Evolutionary conservation across 2,329 filamentous ascomycete genomes (phyloP).

Genomic region (Teratosphaeria gauchensis): DNA sequence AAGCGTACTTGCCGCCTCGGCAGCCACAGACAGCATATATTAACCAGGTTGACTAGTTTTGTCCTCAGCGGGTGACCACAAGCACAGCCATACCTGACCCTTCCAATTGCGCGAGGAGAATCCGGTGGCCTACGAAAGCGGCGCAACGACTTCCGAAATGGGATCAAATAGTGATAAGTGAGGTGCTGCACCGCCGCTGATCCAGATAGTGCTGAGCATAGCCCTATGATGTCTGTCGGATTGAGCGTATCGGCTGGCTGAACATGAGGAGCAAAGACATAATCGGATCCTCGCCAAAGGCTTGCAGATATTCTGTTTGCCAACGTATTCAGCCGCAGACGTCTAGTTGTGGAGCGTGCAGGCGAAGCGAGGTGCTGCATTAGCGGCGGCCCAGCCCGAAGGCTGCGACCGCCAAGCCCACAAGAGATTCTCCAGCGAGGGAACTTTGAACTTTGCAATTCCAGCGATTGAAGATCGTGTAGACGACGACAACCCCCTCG

Average conservation of each 20-base stretch:
- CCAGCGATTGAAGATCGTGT: neutral
- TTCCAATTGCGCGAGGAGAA: neutral
- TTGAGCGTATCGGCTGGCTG: too few relatives aligned
- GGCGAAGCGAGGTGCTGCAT: neutral
- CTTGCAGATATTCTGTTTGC: too few relatives aligned
- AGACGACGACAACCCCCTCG: conserved; percentile 2
- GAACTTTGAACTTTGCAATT: neutral
- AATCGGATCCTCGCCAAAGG: too few relatives aligned
- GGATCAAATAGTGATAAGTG: neutral
- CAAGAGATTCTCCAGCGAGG: neutral
- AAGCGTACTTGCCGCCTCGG: neutral
- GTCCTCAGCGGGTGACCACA: neutral
- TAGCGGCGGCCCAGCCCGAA: neutral
- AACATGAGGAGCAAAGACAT: too few relatives aligned
- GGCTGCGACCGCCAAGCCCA: neutral
- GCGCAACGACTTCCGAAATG: neutral
- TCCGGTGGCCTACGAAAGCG: neutral
- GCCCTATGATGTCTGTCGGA: too few relatives aligned
- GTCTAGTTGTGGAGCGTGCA: too few relatives aligned
- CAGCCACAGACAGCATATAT: neutral
- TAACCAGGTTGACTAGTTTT: neutral
- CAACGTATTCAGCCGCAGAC: too few relatives aligned
- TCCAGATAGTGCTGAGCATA: too few relatives aligned
- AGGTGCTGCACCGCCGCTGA: neutral
- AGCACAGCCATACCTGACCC: neutral